These are phyloP conservation scores for Aureobasidium sp. DNA, from an alignment of 2,329 filamentous ascomycete genomes.

Conservation along the genomic window DNA sequence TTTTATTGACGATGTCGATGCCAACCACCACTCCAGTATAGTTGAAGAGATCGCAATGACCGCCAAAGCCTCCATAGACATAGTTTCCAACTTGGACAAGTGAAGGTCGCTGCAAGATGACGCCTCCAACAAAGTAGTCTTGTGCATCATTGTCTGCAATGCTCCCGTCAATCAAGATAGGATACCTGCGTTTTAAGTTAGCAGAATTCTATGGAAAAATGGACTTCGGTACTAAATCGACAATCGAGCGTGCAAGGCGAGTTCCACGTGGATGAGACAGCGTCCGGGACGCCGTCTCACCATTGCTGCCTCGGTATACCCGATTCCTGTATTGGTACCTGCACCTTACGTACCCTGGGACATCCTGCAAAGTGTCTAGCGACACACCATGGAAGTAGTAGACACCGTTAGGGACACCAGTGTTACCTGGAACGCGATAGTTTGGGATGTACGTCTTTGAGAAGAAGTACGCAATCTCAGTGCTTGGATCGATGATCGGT, in stretches of 20 bases:
- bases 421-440: conserved; percentile 24
- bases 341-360: conserved; percentile 41
- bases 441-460: conserved; percentile 27
- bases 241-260: background rate
- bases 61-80: conserved; percentile 49
- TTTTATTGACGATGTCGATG: conserved; percentile 38
- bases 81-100: conserved; percentile 41
- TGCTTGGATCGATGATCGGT: conserved; percentile 17
- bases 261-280: too few species aligned
- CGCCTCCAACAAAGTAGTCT: conserved; percentile 48
- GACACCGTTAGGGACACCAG: conserved; percentile 32
- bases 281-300: too few species aligned
- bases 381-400: conserved; percentile 38
- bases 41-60: conserved; percentile 51
- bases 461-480: conserved; percentile 28
- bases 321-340: background rate
- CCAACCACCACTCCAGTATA: conserved; percentile 50
- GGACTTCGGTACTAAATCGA: background rate
- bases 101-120: conserved; percentile 46
- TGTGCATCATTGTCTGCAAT: conserved; percentile 41
- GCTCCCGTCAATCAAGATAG: conserved; percentile 43
- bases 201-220: conserved; percentile 12
- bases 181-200: conserved; percentile 33
- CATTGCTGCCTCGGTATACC: background rate
- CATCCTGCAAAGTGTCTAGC: conserved; percentile 49